Evolutionary conservation across 2,329 filamentous ascomycete genomes (phyloP), one percentile per base, ranked within the genome.

Genomic region (Fonsecaea pugnacius): DNA sequence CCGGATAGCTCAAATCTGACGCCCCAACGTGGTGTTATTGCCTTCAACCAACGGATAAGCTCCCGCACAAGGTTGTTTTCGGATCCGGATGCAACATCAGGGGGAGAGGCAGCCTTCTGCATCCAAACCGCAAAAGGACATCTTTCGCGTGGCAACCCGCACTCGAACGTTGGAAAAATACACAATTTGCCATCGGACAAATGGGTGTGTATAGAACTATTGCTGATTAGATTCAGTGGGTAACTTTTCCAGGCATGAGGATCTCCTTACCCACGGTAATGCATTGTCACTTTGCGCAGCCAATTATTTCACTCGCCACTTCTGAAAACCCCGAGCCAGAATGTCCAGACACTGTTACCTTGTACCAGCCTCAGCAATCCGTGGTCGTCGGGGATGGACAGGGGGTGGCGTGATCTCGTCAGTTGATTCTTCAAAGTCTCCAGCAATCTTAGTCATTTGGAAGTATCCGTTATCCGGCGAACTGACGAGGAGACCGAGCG

Each of bases 41-140:
- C 9, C 43, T 21, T 14, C 18, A 12, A 21, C 6, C 18, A 8
- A 46, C 3, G 24, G 30, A 40, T n/a, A 36, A 30, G 16, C 18
- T 14, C 12, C 33, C 32, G 14, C 27, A 52, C 38, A 33, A 30
- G 16, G 27, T 36, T 21, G 32, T 52, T 46, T n/a, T 16, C 57
- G 57, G 57, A 59, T 59, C 57, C 57, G 57, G 57, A 52, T 50
- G 43, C 57, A 59, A 58, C 55, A 18, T 58, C n/a, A 32, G 35
- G n/a, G 21, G 48, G 30, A 48, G 16, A 48, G 6, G 18, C 9
- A 24, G 43, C 21, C 43, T 9, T 12, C 43, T 27, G 18, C 43
- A 30, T 30, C 27, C 27, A 30, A 30, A 30, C 27, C 27, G 27
- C 27, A 30, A 30, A 30, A 5, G 27, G 27, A 24, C 10, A 24